phyloP scores from a whole-genome alignment of 371 early-diverging fungal species.

The Rhizopus delemar region DNA sequence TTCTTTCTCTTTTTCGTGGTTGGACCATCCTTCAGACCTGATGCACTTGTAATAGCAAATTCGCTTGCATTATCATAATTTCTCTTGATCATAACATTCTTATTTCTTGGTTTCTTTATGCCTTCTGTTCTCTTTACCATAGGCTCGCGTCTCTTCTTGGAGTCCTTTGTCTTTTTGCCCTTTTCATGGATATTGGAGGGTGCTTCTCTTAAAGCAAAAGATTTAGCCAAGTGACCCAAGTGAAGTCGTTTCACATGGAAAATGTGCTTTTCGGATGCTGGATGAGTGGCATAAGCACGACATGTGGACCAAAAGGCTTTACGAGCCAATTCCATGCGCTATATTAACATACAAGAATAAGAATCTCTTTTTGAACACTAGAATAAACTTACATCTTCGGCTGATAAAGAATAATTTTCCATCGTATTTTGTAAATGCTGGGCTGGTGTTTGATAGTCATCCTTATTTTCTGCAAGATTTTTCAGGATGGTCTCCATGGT shows the following conservation, averaged over 20 bases:
- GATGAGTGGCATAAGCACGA: slow-evolving; percentile 93
- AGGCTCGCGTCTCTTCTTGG: slow-evolving; percentile 45
- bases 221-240: slow-evolving; percentile 93
- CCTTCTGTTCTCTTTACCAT: slow-evolving; percentile 32
- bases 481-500: slow-evolving; percentile 54
- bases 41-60: slow-evolving; percentile 43
- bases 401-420: slow-evolving; percentile 57
- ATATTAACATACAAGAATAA: neutral
- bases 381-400: slow-evolving; percentile 50
- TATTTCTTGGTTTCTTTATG: slow-evolving; percentile 40
- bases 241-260: slow-evolving; percentile 94
- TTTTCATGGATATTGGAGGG: slow-evolving; percentile 67
- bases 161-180: slow-evolving; percentile 49
- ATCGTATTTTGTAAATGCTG: slow-evolving; percentile 68
- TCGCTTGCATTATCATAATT: slow-evolving; percentile 47
- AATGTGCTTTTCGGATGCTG: slow-evolving; percentile 75
- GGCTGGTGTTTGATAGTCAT: slow-evolving; percentile 58
- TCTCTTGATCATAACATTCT: slow-evolving; percentile 31
- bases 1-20: slow-evolving; percentile 44
- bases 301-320: slow-evolving; percentile 86
- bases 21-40: slow-evolving; percentile 30
- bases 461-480: slow-evolving; percentile 40
- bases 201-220: slow-evolving; percentile 90
- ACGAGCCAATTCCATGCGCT: slow-evolving; percentile 68
- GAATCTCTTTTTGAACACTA: neutral